Percentiles rank a stretch among this genome's conserved stretches.
Conservation (phyloP, 352 stramenopile genomes). For the Pythium brachiatum region DNA sequence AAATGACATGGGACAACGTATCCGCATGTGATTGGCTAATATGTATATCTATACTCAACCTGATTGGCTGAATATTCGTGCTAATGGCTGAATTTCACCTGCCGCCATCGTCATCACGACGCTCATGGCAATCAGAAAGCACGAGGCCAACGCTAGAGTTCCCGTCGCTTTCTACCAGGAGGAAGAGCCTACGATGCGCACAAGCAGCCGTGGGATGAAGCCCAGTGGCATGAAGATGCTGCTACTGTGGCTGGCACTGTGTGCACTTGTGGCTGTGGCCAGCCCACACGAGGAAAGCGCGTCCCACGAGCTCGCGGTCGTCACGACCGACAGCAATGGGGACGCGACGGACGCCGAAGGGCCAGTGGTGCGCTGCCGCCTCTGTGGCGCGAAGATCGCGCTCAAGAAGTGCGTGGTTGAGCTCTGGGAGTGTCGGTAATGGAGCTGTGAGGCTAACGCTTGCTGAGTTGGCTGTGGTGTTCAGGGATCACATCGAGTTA, state of each 20-base stretch:
- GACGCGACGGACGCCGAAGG: constrained; percentile 26
- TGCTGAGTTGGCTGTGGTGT: not conserved
- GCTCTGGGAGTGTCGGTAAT: not conserved
- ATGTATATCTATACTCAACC: not conserved
- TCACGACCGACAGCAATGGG: constrained; percentile 20
- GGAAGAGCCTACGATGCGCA: not conserved
- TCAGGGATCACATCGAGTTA: constrained; percentile 67
- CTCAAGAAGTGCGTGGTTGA: constrained; percentile 47
- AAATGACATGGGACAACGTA: constrained; percentile 16
- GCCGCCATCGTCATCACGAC: not conserved
- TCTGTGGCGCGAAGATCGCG: constrained; percentile 68
- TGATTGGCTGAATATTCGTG: constrained; percentile 7
- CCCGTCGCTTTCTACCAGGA: not conserved
- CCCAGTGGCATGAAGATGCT: not conserved
- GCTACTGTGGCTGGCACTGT: constrained; percentile 14
- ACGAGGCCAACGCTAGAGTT: not conserved
- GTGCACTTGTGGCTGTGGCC: not conserved
- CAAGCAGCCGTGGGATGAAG: not conserved
- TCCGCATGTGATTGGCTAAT: constrained; percentile 20
- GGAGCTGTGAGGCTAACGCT: not conserved
- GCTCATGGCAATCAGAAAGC: not conserved
- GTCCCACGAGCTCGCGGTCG: constrained; percentile 12
- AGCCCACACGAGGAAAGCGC: not conserved
- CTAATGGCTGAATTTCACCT: not conserved
- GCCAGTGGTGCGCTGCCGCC: constrained; percentile 66